These are phyloP conservation scores for Phytophthora niederhauseri DNA, from an alignment of 352 stramenopile species.

Conservation along the genomic window DNA sequence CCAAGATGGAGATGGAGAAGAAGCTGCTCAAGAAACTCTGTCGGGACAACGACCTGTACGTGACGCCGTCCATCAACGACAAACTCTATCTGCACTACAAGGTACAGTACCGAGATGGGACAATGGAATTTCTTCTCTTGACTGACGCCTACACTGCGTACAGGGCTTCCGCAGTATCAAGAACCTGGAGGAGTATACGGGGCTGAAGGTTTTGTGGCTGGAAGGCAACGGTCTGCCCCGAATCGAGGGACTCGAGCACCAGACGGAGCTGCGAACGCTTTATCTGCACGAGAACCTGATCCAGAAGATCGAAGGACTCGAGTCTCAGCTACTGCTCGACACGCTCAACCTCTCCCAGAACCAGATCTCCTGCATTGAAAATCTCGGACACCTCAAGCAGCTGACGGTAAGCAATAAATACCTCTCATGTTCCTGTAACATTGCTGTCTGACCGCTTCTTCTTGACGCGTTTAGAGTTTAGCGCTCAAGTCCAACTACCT, in stretches of 20 bases:
- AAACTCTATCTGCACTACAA: slow-evolving; percentile 98
- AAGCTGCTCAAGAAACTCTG: slow-evolving; percentile 88
- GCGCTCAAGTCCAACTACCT: slow-evolving; percentile 84
- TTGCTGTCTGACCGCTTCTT: neutral
- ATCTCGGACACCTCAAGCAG: slow-evolving; percentile 71
- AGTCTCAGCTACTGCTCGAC: slow-evolving; percentile 60
- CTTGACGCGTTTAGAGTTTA: slow-evolving; percentile 46
- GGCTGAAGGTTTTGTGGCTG: slow-evolving; percentile 94
- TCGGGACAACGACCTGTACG: slow-evolving; percentile 91
- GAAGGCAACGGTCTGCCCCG: slow-evolving; percentile 92
- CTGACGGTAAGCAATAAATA: slow-evolving; percentile 54
- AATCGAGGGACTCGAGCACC: slow-evolving; percentile 91
- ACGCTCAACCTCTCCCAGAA: slow-evolving; percentile 87
- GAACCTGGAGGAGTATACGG: slow-evolving; percentile 96
- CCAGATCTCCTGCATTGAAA: slow-evolving; percentile 79
- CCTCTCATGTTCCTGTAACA: slow-evolving; percentile 11
- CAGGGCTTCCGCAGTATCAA: slow-evolving; percentile 92
- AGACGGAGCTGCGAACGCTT: slow-evolving; percentile 89
- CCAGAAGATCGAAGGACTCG: slow-evolving; percentile 90
- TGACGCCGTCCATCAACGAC: slow-evolving; percentile 94
- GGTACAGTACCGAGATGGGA: slow-evolving; percentile 13
- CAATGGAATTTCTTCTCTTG: neutral
- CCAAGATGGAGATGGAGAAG: slow-evolving; percentile 92
- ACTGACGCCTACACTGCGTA: neutral
- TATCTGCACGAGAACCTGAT: slow-evolving; percentile 97